Conservation (phyloP, 1,284 basidiomycete genomes). For the Trichosporon sp. region DNA sequence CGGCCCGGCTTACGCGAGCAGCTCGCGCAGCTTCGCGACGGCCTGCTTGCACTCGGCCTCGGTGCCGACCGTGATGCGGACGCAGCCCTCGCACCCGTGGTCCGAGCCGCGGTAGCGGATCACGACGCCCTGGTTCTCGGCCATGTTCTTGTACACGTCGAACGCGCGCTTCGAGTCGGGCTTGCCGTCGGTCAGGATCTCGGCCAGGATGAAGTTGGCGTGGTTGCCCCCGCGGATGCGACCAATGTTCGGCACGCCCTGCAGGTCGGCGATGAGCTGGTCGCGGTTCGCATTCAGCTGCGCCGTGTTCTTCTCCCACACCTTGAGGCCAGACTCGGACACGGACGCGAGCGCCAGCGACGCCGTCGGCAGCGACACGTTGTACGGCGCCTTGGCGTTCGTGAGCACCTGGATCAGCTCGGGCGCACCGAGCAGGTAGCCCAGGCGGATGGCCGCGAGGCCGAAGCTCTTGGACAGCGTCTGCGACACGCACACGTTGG, state of each 20-base stretch:
- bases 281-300: constrained; percentile 61
- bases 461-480: constrained; percentile 96
- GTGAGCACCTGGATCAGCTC: constrained; percentile 84
- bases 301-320: constrained; percentile 64
- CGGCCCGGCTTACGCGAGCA: constrained; percentile 23
- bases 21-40: constrained; percentile 40
- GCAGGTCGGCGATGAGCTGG: constrained; percentile 51
- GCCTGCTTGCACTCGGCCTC: constrained; percentile 68
- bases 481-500: constrained; percentile 89
- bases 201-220: constrained; percentile 87
- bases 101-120: constrained; percentile 86
- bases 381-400: constrained; percentile 98
- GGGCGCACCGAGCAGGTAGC: constrained; percentile 83
- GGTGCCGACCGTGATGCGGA: constrained; percentile 87
- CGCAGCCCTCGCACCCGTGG: constrained; percentile 76
- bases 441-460: constrained; percentile 86
- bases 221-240: constrained; percentile 71
- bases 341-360: constrained; percentile 75
- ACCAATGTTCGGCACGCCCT: constrained; percentile 60
- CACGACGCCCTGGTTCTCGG: constrained; percentile 80
- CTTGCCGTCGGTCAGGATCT: constrained; percentile 61
- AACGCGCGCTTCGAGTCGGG: constrained; percentile 69
- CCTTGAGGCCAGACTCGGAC: constrained; percentile 59
- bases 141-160: constrained; percentile 74
- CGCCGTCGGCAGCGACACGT: constrained; percentile 87